Evolutionary conservation across 2,329 filamentous ascomycete genomes (phyloP), one percentile per base, ranked within the genome.

Genomic region (Elsinoe australis): DNA sequence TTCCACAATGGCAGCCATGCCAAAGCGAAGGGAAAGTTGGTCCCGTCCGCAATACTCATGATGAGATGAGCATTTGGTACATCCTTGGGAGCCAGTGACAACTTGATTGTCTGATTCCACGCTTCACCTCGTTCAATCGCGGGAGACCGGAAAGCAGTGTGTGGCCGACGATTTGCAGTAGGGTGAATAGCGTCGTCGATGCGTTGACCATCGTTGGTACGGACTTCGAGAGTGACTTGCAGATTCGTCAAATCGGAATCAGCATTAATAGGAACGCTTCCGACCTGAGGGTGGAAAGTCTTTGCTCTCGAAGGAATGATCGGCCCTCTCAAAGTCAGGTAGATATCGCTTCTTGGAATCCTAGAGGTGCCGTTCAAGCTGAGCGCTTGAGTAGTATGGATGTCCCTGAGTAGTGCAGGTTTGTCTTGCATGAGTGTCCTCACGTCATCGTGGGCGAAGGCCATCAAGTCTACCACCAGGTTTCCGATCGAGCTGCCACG

Each of bases 1-100:
- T 90, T 85, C 92, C 94, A 98, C 2, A 98, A 72, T 0, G 92
- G 92, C 71, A 98, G 82, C 74, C 94, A 89, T 10, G 86, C 86
- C 34, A 96, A 74, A 2, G 92, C 90, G 63, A 96, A 95, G 0
- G 92, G 88, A 36, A 87, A 83, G 48, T 84, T 83, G 0, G 90
- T 88, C 44, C 85, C 79, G 66, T 96, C 88, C 6, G 88, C 83
- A 48, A 98, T 70, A 56, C 87, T 89, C 77, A 98, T 85, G 26
- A 94, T 85, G 19, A 96, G 71, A 68, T 98, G 92, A 8, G 85
- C 82, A 17, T 80, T 79, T 2, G 82, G 76, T 0, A 98, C 90
- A 55, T 95, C 84, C 44, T 85, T 76, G 0, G 87, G 81, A 0
- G 83, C 75, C 32, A 98, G 76, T 2, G 82, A 82, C 22, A 98